Percentiles rank a stretch among this genome's conserved stretches.
These are phyloP conservation scores for Geotrichum phurueaensis DNA, from an alignment of 1,139 yeast genomes.

Conservation along the genomic window DNA sequence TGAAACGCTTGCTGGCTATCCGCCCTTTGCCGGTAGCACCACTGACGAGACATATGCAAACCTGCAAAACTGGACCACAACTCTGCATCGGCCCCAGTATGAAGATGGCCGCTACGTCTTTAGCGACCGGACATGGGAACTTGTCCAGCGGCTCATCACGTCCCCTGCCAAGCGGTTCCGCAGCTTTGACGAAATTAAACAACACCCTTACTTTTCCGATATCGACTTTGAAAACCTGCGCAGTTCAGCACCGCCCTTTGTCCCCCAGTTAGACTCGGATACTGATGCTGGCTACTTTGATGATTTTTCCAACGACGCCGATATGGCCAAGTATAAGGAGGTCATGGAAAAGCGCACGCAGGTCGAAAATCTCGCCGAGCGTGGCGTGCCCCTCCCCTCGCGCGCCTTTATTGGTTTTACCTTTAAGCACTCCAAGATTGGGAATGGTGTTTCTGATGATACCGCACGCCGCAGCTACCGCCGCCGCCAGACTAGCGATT, in stretches of 20 bases:
- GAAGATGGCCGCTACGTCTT: conserved; percentile 88
- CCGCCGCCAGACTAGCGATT: conserved; percentile 11
- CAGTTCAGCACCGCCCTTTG: conserved; percentile 73
- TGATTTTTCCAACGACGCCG: conserved; percentile 92
- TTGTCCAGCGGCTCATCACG: conserved; percentile 69
- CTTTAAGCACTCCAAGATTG: conserved; percentile 59
- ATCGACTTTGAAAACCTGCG: conserved; percentile 72
- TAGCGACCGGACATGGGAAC: conserved; percentile 94
- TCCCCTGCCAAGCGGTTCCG: conserved; percentile 69
- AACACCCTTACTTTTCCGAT: conserved; percentile 76
- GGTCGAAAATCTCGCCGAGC: conserved; percentile 74
- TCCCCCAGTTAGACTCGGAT: conserved; percentile 93
- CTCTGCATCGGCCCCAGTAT: conserved; percentile 83
- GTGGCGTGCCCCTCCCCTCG: conserved; percentile 48
- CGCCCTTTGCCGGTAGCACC: conserved; percentile 92
- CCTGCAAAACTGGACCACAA: conserved; percentile 85
- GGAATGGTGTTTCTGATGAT: conserved; percentile 2
- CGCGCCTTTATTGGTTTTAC: conserved; percentile 93
- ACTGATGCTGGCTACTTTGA: conserved; percentile 99
- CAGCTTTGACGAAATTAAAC: conserved; percentile 72
- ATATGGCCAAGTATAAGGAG: conserved; percentile 96
- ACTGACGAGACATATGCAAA: conserved; percentile 94
- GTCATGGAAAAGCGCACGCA: conserved; percentile 86
- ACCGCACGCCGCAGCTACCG: conserved; percentile 12
- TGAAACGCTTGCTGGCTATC: conserved; percentile 90